Evolutionary conservation across 441 rosid genomes (phyloP).

Genomic region (Populus trichocarpa): DNA sequence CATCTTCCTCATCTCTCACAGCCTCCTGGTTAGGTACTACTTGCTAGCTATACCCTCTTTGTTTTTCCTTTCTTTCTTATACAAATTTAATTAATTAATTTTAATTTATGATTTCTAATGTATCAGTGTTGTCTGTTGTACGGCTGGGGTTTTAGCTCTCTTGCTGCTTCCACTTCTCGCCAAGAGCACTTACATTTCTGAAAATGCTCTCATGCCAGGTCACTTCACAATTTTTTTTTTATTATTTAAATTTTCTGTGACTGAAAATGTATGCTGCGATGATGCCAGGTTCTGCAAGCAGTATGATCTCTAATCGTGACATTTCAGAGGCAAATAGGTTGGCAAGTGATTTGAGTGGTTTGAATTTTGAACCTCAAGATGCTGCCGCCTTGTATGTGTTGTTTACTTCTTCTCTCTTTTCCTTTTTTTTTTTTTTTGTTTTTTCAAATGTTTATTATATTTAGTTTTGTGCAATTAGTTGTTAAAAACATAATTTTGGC

Average conservation of each 20-base stretch:
- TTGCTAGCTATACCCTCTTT: background rate
- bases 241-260: background rate
- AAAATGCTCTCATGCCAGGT: constrained; percentile 99
- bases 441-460: background rate
- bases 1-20: constrained; percentile 71
- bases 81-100: background rate
- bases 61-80: background rate
- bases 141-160: constrained; percentile 70
- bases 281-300: constrained; percentile 72
- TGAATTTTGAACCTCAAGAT: constrained; percentile 37
- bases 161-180: constrained; percentile 77
- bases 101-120: background rate
- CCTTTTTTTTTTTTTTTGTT: background rate
- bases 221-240: background rate
- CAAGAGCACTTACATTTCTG: constrained; percentile 91
- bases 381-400: constrained; percentile 59
- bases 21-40: constrained; percentile 61
- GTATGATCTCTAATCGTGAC: constrained; percentile 74
- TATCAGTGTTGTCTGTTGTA: constrained; percentile 67
- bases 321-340: constrained; percentile 62
- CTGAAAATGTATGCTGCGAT: background rate
- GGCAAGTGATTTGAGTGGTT: constrained; percentile 48
- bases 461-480: background rate
- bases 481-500: background rate
- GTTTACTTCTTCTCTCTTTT: background rate